A percentile compares a stretch with the other conserved stretches of the same genome.
These are phyloP conservation scores for Abortiporus biennis DNA, from an alignment of 1,284 basidiomycete genomes.

Conservation along the genomic window DNA sequence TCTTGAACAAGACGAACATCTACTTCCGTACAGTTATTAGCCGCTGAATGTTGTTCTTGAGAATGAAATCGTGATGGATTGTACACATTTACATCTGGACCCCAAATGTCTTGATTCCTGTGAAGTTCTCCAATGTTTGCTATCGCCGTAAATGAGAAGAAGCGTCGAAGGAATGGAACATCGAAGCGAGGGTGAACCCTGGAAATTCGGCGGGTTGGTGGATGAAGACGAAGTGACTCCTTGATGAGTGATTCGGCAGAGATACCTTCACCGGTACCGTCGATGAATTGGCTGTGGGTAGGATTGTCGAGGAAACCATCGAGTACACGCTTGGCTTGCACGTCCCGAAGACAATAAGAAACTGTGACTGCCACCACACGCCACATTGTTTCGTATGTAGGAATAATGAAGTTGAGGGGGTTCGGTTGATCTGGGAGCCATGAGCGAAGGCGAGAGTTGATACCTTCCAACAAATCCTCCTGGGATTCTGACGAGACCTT, in stretches of 20 bases:
- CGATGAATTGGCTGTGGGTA: slow-evolving; percentile 26
- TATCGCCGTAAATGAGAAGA: slow-evolving; percentile 9
- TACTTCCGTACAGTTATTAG: too few species aligned
- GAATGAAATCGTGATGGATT: slow-evolving; percentile 26
- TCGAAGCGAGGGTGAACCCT: not conserved
- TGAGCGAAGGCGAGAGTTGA: slow-evolving; percentile 22
- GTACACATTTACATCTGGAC: slow-evolving; percentile 29
- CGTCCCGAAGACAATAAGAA: slow-evolving; percentile 29
- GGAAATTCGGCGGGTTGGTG: slow-evolving; percentile 11
- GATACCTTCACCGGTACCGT: too few species aligned
- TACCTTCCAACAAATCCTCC: slow-evolving; percentile 4
- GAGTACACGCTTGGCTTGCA: slow-evolving; percentile 24
- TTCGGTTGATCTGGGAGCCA: slow-evolving; percentile 33
- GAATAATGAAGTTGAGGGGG: slow-evolving; percentile 46
- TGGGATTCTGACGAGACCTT: slow-evolving; percentile 8
- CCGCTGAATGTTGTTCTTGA: not conserved
- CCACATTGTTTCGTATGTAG: slow-evolving; percentile 58
- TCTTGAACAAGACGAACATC: slow-evolving; percentile 17
- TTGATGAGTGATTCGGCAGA: slow-evolving; percentile 9
- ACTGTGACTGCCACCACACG: slow-evolving; percentile 44
- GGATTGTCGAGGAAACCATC: slow-evolving; percentile 33
- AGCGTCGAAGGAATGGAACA: slow-evolving; percentile 7
- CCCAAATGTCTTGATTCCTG: slow-evolving; percentile 20
- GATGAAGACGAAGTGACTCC: slow-evolving; percentile 12
- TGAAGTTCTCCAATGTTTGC: slow-evolving; percentile 42